These are phyloP conservation scores for Gastrodia elata DNA, from an alignment of 106 monocot species.

Conservation along the genomic window DNA sequence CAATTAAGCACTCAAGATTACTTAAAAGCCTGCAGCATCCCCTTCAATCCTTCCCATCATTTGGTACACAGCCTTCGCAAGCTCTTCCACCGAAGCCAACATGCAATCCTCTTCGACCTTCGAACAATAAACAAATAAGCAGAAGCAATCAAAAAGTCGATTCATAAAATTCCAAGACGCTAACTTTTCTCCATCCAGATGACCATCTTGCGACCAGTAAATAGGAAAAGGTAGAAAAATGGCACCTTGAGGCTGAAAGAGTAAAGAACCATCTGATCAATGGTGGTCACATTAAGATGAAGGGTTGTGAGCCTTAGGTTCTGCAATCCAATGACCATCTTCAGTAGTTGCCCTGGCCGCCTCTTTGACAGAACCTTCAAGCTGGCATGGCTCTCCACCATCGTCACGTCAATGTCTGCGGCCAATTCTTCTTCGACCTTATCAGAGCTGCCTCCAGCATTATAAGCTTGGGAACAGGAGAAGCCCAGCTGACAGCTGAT, in stretches of 20 bases:
- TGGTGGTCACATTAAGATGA: constrained; percentile 72
- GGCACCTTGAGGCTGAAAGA: constrained; percentile 86
- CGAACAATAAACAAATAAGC: too few relatives aligned
- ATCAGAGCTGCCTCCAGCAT: constrained; percentile 32
- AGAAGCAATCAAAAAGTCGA: not conserved
- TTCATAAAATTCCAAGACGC: too few relatives aligned
- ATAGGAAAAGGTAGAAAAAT: not conserved
- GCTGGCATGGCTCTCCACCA: constrained; percentile 84
- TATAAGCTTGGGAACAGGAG: constrained; percentile 25
- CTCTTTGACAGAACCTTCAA: constrained; percentile 47
- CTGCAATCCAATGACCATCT: constrained; percentile 53
- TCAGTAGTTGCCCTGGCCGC: constrained; percentile 58
- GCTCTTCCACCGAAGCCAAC: constrained; percentile 36
- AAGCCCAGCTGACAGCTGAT: not conserved
- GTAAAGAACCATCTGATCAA: constrained; percentile 47
- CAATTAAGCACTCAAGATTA: not conserved
- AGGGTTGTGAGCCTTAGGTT: constrained; percentile 47
- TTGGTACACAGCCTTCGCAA: constrained; percentile 35
- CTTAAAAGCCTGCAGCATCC: constrained; percentile 1
- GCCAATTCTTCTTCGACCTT: constrained; percentile 1
- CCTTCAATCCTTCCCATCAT: constrained; percentile 35
- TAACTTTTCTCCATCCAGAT: not conserved
- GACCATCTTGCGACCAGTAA: not conserved
- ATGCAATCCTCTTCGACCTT: constrained; percentile 54
- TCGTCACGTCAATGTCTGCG: constrained; percentile 70